A percentile compares a stretch with the other conserved stretches of the same genome.
These are phyloP conservation scores for Xylariales sp. DNA, from an alignment of 2,329 filamentous ascomycete species.

Conservation along the genomic window DNA sequence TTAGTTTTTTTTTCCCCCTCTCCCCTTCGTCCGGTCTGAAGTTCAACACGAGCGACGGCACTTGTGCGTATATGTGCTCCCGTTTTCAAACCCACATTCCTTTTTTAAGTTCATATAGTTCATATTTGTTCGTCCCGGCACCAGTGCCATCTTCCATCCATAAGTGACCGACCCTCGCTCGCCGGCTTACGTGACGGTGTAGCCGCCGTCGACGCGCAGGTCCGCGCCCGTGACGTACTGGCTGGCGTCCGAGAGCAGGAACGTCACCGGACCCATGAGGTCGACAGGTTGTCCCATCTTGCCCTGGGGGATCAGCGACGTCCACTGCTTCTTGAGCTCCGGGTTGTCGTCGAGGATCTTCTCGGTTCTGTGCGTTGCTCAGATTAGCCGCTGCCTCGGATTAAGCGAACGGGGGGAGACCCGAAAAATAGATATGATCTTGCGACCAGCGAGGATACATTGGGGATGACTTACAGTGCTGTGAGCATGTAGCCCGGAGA, in stretches of 20 bases:
- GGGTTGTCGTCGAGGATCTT: constrained; percentile 96
- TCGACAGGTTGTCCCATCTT: constrained; percentile 95
- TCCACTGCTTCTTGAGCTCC: constrained; percentile 90
- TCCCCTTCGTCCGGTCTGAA: too few species aligned
- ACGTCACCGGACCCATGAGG: constrained; percentile 91
- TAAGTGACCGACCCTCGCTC: too few species aligned
- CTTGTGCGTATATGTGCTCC: too few species aligned
- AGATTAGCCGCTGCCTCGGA: constrained; percentile 26
- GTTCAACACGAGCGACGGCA: too few species aligned
- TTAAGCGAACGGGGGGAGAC: neutral
- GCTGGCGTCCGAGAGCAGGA: constrained; percentile 83
- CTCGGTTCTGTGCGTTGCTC: constrained; percentile 71
- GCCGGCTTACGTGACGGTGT: constrained; percentile 74
- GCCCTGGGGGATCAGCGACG: constrained; percentile 87
- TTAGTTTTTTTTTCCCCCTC: too few species aligned
- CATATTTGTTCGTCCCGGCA: neutral
- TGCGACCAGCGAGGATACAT: neutral
- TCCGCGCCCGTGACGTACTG: constrained; percentile 80
- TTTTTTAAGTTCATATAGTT: too few species aligned
- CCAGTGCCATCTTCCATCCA: too few species aligned
- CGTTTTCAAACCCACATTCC: too few species aligned
- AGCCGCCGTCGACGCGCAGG: constrained; percentile 87
- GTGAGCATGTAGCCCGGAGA: constrained; percentile 97
- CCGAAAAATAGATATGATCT: too few species aligned
- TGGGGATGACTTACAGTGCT: constrained; percentile 74